phyloP scores from a whole-genome alignment of 1,284 basidiomycete genomes.

The Macrocystidia cucumis region DNA sequence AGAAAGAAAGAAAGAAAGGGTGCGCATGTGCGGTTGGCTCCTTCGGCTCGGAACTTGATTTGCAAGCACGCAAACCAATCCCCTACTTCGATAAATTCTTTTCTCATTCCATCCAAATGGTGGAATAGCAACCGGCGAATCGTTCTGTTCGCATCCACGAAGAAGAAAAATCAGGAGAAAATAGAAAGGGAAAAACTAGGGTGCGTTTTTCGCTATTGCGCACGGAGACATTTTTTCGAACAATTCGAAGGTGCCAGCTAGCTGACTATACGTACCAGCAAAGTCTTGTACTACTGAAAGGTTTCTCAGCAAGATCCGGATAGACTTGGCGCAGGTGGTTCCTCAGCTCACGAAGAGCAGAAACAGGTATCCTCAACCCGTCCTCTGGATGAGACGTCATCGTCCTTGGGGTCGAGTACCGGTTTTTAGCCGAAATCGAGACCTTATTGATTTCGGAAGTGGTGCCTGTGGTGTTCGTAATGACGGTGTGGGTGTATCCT shows the following conservation, averaged over 20 bases:
- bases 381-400: conserved; percentile 42
- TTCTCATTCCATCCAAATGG: no score
- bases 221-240: no score
- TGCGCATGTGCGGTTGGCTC: not conserved
- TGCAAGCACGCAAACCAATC: not conserved
- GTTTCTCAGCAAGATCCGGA: conserved; percentile 64
- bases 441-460: no score
- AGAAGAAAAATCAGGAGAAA: no score
- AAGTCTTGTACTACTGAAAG: conserved; percentile 63
- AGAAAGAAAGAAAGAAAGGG: not conserved
- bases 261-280: conserved; percentile 63
- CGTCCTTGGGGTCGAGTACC: conserved; percentile 64
- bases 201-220: no score
- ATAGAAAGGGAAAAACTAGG: no score
- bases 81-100: not conserved
- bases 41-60: not conserved
- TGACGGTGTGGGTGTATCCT: conserved; percentile 52
- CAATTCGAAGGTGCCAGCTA: not conserved
- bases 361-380: conserved; percentile 58
- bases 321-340: conserved; percentile 49
- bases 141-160: no score
- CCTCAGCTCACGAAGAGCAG: conserved; percentile 42
- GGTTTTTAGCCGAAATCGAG: no score
- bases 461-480: no score
- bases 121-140: no score